Conservation (phyloP, 441 rosid genomes). For the Codiaeum variegatum region DNA sequence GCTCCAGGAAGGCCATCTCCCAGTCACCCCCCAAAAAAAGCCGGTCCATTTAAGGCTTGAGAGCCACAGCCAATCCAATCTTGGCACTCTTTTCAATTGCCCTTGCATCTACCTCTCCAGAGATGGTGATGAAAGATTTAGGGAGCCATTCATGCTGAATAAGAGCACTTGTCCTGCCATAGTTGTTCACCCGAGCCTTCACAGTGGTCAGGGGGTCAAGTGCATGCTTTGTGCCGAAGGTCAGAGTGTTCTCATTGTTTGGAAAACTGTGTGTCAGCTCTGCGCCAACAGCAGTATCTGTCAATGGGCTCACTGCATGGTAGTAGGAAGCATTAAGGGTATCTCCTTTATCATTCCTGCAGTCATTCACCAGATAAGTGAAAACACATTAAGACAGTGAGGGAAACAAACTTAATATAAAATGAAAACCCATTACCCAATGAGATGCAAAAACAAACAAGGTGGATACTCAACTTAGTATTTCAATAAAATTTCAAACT, state of each 20-base stretch:
- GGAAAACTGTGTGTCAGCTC: conserved; percentile 82
- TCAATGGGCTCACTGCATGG: conserved; percentile 75
- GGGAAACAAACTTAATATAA: background rate
- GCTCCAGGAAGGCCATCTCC: conserved; percentile 15
- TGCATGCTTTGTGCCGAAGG: conserved; percentile 78
- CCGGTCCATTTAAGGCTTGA: conserved; percentile 53
- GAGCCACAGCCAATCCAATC: conserved; percentile 78
- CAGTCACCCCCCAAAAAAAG: background rate
- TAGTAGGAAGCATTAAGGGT: conserved; percentile 74
- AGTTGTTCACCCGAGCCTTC: conserved; percentile 89
- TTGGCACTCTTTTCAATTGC: conserved; percentile 90
- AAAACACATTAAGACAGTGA: background rate
- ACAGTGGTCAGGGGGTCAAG: conserved; percentile 80
- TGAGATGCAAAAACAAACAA: background rate
- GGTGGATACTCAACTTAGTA: background rate
- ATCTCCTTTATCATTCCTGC: conserved; percentile 89
- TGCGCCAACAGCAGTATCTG: conserved; percentile 86
- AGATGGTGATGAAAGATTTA: conserved; percentile 73
- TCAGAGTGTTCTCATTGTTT: conserved; percentile 72
- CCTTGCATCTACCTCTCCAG: conserved; percentile 92
- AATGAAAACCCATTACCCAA: conserved; percentile 4
- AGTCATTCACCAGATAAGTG: conserved; percentile 4
- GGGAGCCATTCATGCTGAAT: conserved; percentile 95
- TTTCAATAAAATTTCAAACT: background rate
- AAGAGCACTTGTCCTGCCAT: conserved; percentile 74